Conservation (phyloP, 78 protist species). For the Cavenderia fasciculata region DNA sequence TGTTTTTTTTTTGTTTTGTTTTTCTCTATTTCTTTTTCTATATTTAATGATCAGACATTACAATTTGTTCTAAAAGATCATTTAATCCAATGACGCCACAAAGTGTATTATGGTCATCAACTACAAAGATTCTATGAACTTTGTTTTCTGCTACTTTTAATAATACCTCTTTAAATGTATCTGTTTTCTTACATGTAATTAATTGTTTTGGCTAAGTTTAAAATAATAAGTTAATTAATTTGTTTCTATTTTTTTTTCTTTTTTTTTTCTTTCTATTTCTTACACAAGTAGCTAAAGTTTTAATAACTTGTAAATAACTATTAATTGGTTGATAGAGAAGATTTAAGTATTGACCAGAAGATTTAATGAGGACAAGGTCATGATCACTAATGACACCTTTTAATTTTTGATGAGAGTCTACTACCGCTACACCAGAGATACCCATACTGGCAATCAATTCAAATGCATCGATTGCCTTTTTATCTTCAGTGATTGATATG, state of each 20-base stretch:
- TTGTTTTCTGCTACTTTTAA: constrained; percentile 8
- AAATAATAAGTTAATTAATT: not conserved
- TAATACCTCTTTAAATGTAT: constrained; percentile 29
- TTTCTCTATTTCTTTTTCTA: too few relatives aligned
- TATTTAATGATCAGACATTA: too few relatives aligned
- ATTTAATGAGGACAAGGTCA: constrained; percentile 49
- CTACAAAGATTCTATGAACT: constrained; percentile 45
- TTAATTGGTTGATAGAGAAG: constrained; percentile 31
- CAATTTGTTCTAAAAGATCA: constrained; percentile 55
- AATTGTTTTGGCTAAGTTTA: not conserved
- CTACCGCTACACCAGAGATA: constrained; percentile 39
- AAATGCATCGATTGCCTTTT: constrained; percentile 51
- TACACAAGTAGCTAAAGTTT: not conserved
- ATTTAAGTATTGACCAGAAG: constrained; percentile 42
- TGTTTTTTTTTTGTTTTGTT: too few relatives aligned
- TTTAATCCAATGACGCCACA: constrained; percentile 19
- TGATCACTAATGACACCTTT: constrained; percentile 30
- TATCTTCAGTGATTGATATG: not conserved
- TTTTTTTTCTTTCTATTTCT: not conserved
- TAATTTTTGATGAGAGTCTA: not conserved
- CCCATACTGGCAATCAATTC: constrained; percentile 45
- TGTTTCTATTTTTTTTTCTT: not conserved
- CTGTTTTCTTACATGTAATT: constrained; percentile 13
- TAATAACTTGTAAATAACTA: constrained; percentile 21
- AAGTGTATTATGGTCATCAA: constrained; percentile 8